A percentile compares a stretch with the other conserved stretches of the same genome.
These are phyloP conservation scores for Hirsutella thompsonii DNA, from an alignment of 2,329 filamentous ascomycete species.

Conservation along the genomic window DNA sequence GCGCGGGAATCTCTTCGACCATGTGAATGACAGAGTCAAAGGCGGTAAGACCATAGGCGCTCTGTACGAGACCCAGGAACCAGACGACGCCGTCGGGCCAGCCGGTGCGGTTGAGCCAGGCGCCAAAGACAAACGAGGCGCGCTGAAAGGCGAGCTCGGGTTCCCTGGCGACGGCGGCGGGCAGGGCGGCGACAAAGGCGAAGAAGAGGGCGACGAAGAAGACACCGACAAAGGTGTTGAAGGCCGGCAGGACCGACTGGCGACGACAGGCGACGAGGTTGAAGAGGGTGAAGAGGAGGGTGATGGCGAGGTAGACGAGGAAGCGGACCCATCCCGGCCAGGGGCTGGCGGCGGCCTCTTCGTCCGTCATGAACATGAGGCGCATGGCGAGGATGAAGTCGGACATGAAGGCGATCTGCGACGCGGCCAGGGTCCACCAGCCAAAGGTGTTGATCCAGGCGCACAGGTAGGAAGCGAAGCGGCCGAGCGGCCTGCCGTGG, in stretches of 20 bases:
- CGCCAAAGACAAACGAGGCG: slow-evolving; percentile 36
- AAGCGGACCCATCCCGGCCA: slow-evolving; percentile 39
- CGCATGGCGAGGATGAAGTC: slow-evolving; percentile 45
- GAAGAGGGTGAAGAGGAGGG: slow-evolving; percentile 30
- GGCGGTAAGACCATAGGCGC: slow-evolving; percentile 40
- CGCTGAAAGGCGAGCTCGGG: slow-evolving; percentile 31
- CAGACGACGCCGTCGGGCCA: slow-evolving; percentile 43
- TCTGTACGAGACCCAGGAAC: slow-evolving; percentile 44
- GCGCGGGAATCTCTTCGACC: slow-evolving; percentile 41
- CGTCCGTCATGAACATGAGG: slow-evolving; percentile 35
- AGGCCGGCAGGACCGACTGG: slow-evolving; percentile 25
- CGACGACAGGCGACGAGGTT: slow-evolving; percentile 38
- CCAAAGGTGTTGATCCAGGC: slow-evolving; percentile 49
- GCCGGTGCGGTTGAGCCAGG: slow-evolving; percentile 31
- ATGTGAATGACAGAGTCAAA: slow-evolving; percentile 48
- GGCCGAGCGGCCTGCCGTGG: slow-evolving; percentile 23
- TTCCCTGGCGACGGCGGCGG: slow-evolving; percentile 37
- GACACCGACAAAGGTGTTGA: slow-evolving; percentile 44
- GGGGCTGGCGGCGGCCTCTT: slow-evolving; percentile 19
- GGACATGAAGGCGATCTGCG: slow-evolving; percentile 44
- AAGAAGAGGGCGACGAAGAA: slow-evolving; percentile 39
- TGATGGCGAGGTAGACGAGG: slow-evolving; percentile 39
- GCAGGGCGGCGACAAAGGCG: slow-evolving; percentile 34
- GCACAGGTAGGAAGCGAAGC: slow-evolving; percentile 41
- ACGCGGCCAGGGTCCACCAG: slow-evolving; percentile 44